Evolutionary conservation across 768 basidiomycete species (phyloP), one percentile per base, ranked within the genome.

Genomic region (Kockovaella imperatae): DNA sequence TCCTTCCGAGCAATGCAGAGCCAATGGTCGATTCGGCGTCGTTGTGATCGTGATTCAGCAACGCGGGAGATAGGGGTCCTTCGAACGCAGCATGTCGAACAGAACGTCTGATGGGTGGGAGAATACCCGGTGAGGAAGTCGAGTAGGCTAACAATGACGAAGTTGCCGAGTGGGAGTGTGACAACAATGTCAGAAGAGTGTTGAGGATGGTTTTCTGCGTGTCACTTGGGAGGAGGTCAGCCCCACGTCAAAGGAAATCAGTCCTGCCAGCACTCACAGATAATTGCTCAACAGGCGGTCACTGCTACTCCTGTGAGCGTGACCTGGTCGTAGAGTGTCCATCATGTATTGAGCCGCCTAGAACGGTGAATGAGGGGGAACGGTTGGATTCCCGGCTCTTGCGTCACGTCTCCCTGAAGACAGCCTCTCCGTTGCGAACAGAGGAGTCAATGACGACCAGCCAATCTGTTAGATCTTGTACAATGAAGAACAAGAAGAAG

Each of bases 21-120:
- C n/a, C n/a, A n/a, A n/a, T n/a, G n/a, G n/a, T n/a, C n/a, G n/a
- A n/a, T 15, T 59, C 50, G 3, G 40, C 46, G 23, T 53, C 57
- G 30, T 48, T 45, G 15, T 42, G 40, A 23, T 42, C 45, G 32
- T 53, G 40, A n/a, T 57, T 56, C 21, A 55, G 41, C 15, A 60
- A 31, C 5, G 61, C 55, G 5, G 53, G 32, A 4, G 62, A 60
- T 18, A 67, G 54, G 8, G 67, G 67, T 3, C 69, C 69, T 48
- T 71, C 69, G 49, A 71, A 71, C 0, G 59, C 67, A 5, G 69
- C 67, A 54, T 71, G 63, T 23, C 68, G 67, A 18, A 71, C 69
- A 0, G 61, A 49, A 36, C 60, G 54, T 18, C 69, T 63, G 26
- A 71, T 57, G 25, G 63, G 62, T 15, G 47, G 58, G 26, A 62